phyloP scores from a whole-genome alignment of 148 eudicot species.

The Suaeda aralocaspica region DNA sequence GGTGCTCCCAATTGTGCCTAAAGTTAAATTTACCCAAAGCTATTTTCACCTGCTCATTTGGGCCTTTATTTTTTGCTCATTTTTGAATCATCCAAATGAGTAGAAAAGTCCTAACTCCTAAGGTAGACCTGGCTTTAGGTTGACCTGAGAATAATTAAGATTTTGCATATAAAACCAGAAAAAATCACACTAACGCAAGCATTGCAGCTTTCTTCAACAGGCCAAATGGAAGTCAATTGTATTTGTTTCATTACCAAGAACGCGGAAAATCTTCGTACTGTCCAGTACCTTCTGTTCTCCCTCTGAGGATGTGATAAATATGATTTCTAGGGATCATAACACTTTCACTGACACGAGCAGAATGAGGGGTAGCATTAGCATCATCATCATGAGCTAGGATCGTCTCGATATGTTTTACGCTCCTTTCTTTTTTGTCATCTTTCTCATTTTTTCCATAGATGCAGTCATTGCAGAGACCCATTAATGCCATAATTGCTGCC shows the following conservation, averaged over 20 bases:
- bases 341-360: neutral
- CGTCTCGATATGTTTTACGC: neutral
- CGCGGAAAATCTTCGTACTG: neutral
- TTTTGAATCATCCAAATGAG: neutral
- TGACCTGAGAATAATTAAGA: neutral
- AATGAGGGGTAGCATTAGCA: neutral
- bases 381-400: conserved; percentile 6
- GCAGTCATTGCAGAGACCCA: conserved; percentile 21
- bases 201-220: neutral
- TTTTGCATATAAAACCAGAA: neutral
- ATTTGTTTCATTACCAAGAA: neutral
- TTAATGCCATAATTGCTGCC: conserved; percentile 23
- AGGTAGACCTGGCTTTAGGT: neutral
- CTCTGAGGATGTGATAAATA: neutral
- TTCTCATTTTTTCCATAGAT: conserved; percentile 19
- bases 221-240: neutral
- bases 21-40: neutral
- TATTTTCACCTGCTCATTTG: neutral
- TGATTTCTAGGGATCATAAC: neutral
- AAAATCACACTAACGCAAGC: neutral
- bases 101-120: neutral
- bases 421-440: conserved; percentile 5
- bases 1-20: neutral
- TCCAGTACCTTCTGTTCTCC: neutral
- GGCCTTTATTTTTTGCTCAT: neutral